These are phyloP conservation scores for Kuraishia hungarica DNA, from an alignment of 805 yeast genomes.

Conservation along the genomic window DNA sequence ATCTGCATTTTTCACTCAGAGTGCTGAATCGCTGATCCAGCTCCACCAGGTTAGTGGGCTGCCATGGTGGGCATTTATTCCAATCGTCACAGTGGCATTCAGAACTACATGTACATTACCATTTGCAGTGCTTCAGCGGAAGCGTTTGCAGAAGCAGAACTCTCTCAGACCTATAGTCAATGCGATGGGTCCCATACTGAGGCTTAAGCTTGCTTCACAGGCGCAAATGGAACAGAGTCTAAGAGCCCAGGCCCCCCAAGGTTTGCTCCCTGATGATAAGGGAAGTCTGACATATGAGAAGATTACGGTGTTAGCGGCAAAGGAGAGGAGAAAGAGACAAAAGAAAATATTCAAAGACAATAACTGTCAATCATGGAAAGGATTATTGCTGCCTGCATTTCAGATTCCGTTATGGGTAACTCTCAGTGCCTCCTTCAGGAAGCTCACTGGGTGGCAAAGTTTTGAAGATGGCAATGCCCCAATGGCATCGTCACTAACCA, in stretches of 20 bases:
- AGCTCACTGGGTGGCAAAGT: constrained; percentile 59
- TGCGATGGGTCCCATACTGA: constrained; percentile 70
- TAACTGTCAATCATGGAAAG: constrained; percentile 75
- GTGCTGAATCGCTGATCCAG: constrained; percentile 28
- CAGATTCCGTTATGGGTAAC: constrained; percentile 87
- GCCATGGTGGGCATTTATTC: constrained; percentile 82
- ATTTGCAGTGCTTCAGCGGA: constrained; percentile 64
- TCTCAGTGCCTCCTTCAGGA: constrained; percentile 67
- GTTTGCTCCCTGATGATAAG: constrained; percentile 19
- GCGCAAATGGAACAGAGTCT: constrained; percentile 27
- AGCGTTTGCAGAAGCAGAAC: constrained; percentile 61
- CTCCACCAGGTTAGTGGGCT: constrained; percentile 51
- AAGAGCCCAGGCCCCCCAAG: constrained; percentile 25
- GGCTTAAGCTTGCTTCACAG: constrained; percentile 42
- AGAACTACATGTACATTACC: constrained; percentile 70
- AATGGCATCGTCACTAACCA: constrained; percentile 24
- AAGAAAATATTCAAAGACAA: constrained; percentile 57
- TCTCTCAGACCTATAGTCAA: constrained; percentile 60
- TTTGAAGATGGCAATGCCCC: constrained; percentile 27
- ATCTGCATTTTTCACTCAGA: constrained; percentile 1
- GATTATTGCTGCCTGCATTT: constrained; percentile 61
- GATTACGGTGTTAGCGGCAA: constrained; percentile 61
- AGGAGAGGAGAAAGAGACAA: constrained; percentile 73
- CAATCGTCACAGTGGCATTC: constrained; percentile 57
- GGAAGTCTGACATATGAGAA: constrained; percentile 64